Base-by-base conservation (phyloP, 202 grass and related monocot species). In the Zizania palustris region DNA sequence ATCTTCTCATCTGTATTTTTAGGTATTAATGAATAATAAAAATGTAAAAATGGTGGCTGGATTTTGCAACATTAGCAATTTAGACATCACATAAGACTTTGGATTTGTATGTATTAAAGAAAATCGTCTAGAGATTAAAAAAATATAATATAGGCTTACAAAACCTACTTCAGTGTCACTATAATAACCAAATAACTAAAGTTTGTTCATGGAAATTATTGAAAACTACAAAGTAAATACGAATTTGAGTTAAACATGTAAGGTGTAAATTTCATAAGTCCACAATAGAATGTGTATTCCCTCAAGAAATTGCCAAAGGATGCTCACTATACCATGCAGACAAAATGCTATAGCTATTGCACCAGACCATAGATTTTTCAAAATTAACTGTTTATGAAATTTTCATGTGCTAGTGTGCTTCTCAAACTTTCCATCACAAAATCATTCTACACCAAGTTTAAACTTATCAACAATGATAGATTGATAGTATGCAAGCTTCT, bases 391-490 rank as follows among this genome's bases (percentile, higher is more conserved):
- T 78, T 57, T 60, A 65, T 46, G 60, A 5, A 4, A n/a, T 55
- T 56, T 44, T 48, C 60, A 46, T 39, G 40, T 58, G 67, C 20
- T 65, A 72, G 39, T 39, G 40, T 58, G 67, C 20, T 65, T 65
- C 39, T 71, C 8, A 1, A 77, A 77, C 20, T 46, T 65, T 34
- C n/a, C 16, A 73, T 46, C 41, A 85, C 6, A 6, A 49, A 85
- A 73, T 60, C 33, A 1, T 4, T 48, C 36, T 34, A 67, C 18
- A 18, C 56, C 33, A 21, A 63, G 44, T 71, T 62, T 19, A 63
- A 41, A 42, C 65, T 62, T 69, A 44, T 20, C 4, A 63, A 60
- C 9, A 62, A 75, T 43, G 45, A 58, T 60, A 11, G 28, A 51
- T 70, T 37, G 22, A 35, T 69, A 48, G 14, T 15, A 48, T 11